phyloP scores from a whole-genome alignment of 805 yeast genomes.

The Saturnispora dispora region DNA sequence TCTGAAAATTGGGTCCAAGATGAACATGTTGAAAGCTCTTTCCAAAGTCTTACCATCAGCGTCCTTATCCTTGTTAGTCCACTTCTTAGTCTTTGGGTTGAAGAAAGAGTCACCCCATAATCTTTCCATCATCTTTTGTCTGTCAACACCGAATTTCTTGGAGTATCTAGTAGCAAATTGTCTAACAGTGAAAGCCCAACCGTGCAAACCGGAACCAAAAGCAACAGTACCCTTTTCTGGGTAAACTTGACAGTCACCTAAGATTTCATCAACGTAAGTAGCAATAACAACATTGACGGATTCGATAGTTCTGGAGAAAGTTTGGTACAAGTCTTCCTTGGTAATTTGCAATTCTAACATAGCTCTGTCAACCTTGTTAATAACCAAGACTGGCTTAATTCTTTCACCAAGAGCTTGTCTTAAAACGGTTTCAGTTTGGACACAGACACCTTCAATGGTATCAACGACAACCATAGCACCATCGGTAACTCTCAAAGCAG shows the following conservation, averaged over 20 bases:
- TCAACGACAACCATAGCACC: conserved; percentile 99
- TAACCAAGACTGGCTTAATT: conserved; percentile 96
- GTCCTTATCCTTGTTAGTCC: conserved; percentile 94
- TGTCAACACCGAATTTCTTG: conserved; percentile 99
- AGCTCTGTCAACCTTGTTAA: conserved; percentile 99
- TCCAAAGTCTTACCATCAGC: conserved; percentile 93
- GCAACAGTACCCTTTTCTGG: conserved; percentile 99
- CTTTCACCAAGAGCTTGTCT: conserved; percentile 99
- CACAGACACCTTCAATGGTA: conserved; percentile 99
- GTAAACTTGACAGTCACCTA: conserved; percentile 98
- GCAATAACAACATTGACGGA: conserved; percentile 97
- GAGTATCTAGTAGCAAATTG: conserved; percentile 97
- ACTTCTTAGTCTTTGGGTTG: conserved; percentile 99
- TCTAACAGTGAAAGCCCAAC: conserved; percentile 99
- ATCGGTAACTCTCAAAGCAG: conserved; percentile 99
- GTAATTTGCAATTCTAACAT: conserved; percentile 96
- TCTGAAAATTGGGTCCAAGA: conserved; percentile 98
- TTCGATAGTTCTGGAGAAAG: conserved; percentile 98
- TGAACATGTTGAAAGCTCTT: conserved; percentile 99
- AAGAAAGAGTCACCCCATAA: conserved; percentile 99
- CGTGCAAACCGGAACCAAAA: conserved; percentile 99
- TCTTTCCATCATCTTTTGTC: conserved; percentile 96
- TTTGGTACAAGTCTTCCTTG: conserved; percentile 98
- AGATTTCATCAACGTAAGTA: conserved; percentile 79
- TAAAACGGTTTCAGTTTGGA: conserved; percentile 98